Base-by-base conservation (phyloP, 768 basidiomycete species). In the Lactarius psammicola region DNA sequence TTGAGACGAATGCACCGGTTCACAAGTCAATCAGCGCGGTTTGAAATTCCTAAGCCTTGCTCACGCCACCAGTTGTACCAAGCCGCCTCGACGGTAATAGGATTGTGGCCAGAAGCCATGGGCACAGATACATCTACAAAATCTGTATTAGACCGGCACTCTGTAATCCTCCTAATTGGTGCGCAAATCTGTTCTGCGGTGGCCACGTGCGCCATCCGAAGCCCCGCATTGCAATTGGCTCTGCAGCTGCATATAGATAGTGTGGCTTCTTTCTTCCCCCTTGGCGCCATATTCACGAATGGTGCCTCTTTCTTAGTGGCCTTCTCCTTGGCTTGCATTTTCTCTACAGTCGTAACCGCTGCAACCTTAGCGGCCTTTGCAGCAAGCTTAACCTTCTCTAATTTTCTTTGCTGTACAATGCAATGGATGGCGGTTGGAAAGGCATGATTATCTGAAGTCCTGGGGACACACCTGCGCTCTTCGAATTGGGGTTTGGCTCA, bases 1-100 rank as follows among this genome's bases (percentile, higher is more conserved):
- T n/a, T n/a, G n/a, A n/a, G n/a, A n/a, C n/a, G 84, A 55, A 94
- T 92, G 79, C 97, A 99, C 96, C 97, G 98, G 73, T 98, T 97
- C 66, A 98, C 96, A 51, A 99, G 84, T 18, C 42, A 20, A 42
- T 42, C 20, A 3, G 95, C 95, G 33, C 97, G 91, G 77, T 98
- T 98, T 56, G 98, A 74, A 69, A 92, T 84, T 1, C 95, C 95
- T 36, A 89, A 96, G 5, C 94, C 95, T 72, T 94, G 83, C 3
- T 86, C 83, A 46, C 86, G 81, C 96, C 96, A 98, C 97, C 97
- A 98, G n/a, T n/a, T n/a, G n/a, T n/a, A n/a, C n/a, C n/a, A n/a
- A n/a, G n/a, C n/a, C n/a, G n/a, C n/a, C n/a, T 98, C 96, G 65
- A 98, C 90, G 38, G 92, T 91, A 69, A 92, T 88, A 9, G 97